These are phyloP conservation scores for Daldinia caldariorum DNA, from an alignment of 495 filamentous ascomycete genomes.

Conservation along the genomic window DNA sequence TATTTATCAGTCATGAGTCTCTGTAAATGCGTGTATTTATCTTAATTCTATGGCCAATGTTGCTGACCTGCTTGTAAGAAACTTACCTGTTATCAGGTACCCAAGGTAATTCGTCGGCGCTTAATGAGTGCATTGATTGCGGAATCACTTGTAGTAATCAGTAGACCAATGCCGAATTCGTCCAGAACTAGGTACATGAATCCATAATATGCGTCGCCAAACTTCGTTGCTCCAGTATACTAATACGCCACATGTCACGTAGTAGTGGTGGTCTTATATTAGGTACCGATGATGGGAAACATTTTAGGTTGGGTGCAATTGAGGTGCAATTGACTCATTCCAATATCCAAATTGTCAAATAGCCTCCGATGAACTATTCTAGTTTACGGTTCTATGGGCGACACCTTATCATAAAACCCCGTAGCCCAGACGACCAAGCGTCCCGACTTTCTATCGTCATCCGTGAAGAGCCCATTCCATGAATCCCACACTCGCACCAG, in stretches of 20 bases:
- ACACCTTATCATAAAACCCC: slow-evolving; percentile 48
- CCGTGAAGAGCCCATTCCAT: slow-evolving; percentile 85
- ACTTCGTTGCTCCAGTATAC: too few species aligned
- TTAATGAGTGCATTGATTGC: background rate
- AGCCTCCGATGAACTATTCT: background rate
- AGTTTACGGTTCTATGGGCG: slow-evolving; percentile 21
- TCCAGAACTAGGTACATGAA: too few species aligned
- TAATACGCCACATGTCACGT: background rate
- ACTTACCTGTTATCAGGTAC: background rate
- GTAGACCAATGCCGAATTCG: too few species aligned
- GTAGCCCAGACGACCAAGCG: slow-evolving; percentile 82
- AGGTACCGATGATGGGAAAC: too few species aligned
- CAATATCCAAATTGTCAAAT: background rate
- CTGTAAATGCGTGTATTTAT: background rate
- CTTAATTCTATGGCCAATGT: background rate
- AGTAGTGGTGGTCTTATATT: too few species aligned
- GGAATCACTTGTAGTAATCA: background rate
- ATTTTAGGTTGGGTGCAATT: too few species aligned
- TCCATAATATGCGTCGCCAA: too few species aligned
- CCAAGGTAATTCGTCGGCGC: background rate
- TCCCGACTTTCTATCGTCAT: slow-evolving; percentile 86
- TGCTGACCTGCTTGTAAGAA: background rate
- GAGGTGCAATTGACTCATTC: background rate
- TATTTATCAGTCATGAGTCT: background rate
- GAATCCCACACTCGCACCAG: slow-evolving; percentile 73